Percentiles rank a stretch among this genome's conserved stretches.
Conservation (phyloP, 2,329 filamentous ascomycete genomes). For the Pestalotiopsis sp. region DNA sequence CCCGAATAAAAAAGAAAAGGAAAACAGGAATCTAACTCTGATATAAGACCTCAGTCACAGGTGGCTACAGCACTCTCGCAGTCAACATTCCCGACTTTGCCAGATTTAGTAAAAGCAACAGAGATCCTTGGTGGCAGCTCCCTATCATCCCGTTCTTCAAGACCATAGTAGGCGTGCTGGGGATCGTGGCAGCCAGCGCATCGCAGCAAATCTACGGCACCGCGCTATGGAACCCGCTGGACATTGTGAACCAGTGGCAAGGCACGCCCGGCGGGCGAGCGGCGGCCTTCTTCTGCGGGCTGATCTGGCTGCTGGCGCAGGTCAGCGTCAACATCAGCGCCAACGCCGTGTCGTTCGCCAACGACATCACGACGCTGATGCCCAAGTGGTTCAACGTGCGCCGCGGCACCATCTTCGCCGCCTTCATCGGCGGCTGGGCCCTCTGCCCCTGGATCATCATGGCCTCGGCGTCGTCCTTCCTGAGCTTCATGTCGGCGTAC, state of each 20-base stretch:
- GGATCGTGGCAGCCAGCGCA: slow-evolving; percentile 50
- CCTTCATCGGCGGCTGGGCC: slow-evolving; percentile 36
- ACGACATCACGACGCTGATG: slow-evolving; percentile 31
- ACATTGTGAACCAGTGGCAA: slow-evolving; percentile 45
- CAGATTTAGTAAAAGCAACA: slow-evolving; percentile 39
- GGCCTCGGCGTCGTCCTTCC: slow-evolving; percentile 29
- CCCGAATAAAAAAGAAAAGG: too few relatives aligned
- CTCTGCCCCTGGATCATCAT: slow-evolving; percentile 39
- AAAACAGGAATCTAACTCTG: neutral
- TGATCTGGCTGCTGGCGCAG: slow-evolving; percentile 42
- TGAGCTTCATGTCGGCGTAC: slow-evolving; percentile 35
- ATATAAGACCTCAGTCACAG: slow-evolving; percentile 40
- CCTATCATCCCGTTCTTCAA: slow-evolving; percentile 50
- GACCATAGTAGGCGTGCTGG: slow-evolving; percentile 47
- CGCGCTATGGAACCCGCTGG: slow-evolving; percentile 51
- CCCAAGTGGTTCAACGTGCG: slow-evolving; percentile 35
- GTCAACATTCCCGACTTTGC: slow-evolving; percentile 51
- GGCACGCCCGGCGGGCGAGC: slow-evolving; percentile 30
- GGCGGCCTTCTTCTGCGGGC: slow-evolving; percentile 32
- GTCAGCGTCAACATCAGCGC: slow-evolving; percentile 32
- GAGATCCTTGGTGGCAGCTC: slow-evolving; percentile 48
- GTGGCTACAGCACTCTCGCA: slow-evolving; percentile 49
- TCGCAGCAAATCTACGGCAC: slow-evolving; percentile 45
- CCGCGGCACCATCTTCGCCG: slow-evolving; percentile 31
- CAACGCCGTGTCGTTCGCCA: slow-evolving; percentile 31